Evolutionary conservation across 2,329 filamentous ascomycete species (phyloP).

Genomic region (Exutisphaerella laricina): DNA sequence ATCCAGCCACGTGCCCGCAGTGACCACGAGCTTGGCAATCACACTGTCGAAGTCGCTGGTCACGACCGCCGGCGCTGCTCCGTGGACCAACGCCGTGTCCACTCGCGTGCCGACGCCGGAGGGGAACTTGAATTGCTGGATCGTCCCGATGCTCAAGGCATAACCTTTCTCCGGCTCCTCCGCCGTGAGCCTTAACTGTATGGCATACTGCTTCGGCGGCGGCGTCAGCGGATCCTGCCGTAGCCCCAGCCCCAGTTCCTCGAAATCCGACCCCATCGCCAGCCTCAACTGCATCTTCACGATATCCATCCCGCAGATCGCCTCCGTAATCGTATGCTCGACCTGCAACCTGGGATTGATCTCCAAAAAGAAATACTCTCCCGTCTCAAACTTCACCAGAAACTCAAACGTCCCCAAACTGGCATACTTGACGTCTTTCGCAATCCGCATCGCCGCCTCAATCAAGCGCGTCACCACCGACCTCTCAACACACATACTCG

Average conservation of each 20-base stretch:
- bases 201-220: constrained; percentile 44
- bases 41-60: constrained; percentile 55
- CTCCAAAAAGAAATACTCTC: constrained; percentile 55
- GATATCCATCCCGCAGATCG: constrained; percentile 50
- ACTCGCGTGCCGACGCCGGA: constrained; percentile 53
- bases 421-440: constrained; percentile 46
- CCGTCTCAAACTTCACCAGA: constrained; percentile 47
- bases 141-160: constrained; percentile 56
- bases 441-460: constrained; percentile 50
- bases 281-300: constrained; percentile 52
- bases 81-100: constrained; percentile 50
- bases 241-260: constrained; percentile 25
- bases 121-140: constrained; percentile 51
- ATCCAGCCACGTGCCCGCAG: constrained; percentile 48
- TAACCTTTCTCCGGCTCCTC: constrained; percentile 51
- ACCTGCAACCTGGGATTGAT: constrained; percentile 58
- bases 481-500: constrained; percentile 47
- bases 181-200: constrained; percentile 55
- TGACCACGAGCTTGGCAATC: constrained; percentile 55
- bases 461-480: constrained; percentile 46
- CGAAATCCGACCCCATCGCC: constrained; percentile 46
- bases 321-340: constrained; percentile 58
- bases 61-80: constrained; percentile 41
- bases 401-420: constrained; percentile 63
- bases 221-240: constrained; percentile 32